Evolutionary conservation across 352 stramenopile species (phyloP), one percentile per base, ranked within the genome.

Genomic region (Phytophthora lateralis): DNA sequence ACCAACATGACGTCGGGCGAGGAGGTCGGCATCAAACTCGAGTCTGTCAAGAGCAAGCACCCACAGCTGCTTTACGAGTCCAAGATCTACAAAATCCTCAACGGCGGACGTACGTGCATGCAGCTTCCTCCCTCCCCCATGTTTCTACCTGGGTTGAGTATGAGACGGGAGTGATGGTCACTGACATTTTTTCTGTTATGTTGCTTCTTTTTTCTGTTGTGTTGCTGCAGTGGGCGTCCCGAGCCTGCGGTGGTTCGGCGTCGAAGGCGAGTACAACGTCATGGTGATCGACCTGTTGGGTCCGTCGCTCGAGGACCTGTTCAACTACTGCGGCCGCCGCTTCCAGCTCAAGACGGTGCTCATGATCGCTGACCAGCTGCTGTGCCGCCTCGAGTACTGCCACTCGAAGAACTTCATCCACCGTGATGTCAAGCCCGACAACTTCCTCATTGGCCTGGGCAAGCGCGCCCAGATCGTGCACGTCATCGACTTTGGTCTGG

Each of bases 81-180:
- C 59, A 99, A 99, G 88, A 99, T 99, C 75, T 99, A 99, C 90
- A 91, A 98, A 52, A 99, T 99, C 64, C 84, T 99, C n/a, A 96
- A 98, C 71, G 98, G 98, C 49, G 98, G 97, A 83, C 76, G 96
- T 98, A 89, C 91, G 93, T 97, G 3, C 53, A 46, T 14, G 44
- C 32, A 97, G 3, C 52, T 37, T 12, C 43, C 38, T 45, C 39
- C 14, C 8, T 29, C 20, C 21, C n/a, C 20, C 14, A 14, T 34
- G n/a, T 29, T 29, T 26, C 7, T 21, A 34, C 20, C 15, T 34
- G 15, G 29, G 21, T 57, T 58, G 27, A 27, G 14, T 41, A 45
- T 58, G 7, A 38, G 2, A 20, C 14, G 15, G 15, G 35, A 41
- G 35, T 41, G 35, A 41, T 41, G 35, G 37, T 46, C 37, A 15